Evolutionary conservation across 2,329 filamentous ascomycete species (phyloP).

Genomic region (Xylaria sp.): DNA sequence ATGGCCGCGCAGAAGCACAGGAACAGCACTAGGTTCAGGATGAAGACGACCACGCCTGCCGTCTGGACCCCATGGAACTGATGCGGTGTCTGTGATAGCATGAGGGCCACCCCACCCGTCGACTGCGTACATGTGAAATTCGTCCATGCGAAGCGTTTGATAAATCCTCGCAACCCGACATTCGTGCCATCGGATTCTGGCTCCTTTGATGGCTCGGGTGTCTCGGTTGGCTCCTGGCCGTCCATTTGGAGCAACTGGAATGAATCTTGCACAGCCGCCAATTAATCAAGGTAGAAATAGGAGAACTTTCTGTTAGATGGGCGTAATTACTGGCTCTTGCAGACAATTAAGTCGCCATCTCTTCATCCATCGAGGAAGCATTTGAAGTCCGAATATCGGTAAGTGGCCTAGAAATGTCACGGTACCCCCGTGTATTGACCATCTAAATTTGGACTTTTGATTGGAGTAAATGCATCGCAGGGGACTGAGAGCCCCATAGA

Average conservation of each 20-base stretch:
- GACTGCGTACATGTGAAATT: constrained; percentile 63
- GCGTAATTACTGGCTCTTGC: too few relatives aligned
- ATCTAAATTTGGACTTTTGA: too few relatives aligned
- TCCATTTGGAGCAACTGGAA: background rate
- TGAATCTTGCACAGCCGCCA: too few relatives aligned
- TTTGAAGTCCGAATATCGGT: too few relatives aligned
- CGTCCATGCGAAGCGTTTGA: constrained; percentile 60
- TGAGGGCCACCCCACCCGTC: constrained; percentile 62
- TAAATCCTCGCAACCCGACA: background rate
- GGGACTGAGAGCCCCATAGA: too few relatives aligned
- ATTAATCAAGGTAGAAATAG: too few relatives aligned
- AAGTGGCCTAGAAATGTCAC: too few relatives aligned
- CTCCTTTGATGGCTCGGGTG: background rate
- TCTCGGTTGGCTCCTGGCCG: background rate
- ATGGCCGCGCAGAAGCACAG: constrained; percentile 59
- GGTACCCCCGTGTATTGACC: too few relatives aligned
- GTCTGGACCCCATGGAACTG: constrained; percentile 63
- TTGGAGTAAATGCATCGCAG: too few relatives aligned
- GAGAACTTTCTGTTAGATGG: too few relatives aligned
- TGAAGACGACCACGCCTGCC: constrained; percentile 66
- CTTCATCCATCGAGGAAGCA: too few relatives aligned
- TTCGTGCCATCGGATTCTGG: background rate
- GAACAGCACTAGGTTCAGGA: constrained; percentile 67
- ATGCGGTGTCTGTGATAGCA: constrained; percentile 64
- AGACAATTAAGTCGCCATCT: too few relatives aligned